phyloP scores from a whole-genome alignment of 148 eudicot genomes.

The Selenicereus undatus region DNA sequence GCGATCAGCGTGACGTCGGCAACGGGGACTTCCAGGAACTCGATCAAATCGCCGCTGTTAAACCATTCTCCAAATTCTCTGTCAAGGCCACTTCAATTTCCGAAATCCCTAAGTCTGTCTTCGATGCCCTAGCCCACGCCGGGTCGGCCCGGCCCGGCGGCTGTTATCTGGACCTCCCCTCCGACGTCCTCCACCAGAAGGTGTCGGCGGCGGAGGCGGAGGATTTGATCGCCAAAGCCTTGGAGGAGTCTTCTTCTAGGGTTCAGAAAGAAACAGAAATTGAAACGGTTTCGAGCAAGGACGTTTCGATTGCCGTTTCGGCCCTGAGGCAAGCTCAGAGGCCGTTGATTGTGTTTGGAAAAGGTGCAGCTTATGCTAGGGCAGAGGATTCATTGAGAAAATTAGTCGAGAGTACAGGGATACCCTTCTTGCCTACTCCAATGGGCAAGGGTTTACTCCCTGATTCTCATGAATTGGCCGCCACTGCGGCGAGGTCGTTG shows the following conservation, averaged over 20 bases:
- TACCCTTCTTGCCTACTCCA: constrained; percentile 92
- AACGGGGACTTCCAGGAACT: constrained; percentile 95
- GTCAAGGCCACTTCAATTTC: constrained; percentile 42
- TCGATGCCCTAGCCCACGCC: constrained; percentile 37
- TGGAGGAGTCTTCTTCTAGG: background rate
- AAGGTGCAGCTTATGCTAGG: constrained; percentile 75
- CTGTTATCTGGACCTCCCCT: constrained; percentile 66
- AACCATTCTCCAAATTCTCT: constrained; percentile 72
- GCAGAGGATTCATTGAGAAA: constrained; percentile 51
- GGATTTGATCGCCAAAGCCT: constrained; percentile 37
- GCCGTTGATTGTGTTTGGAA: constrained; percentile 85
- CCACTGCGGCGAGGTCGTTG: constrained; percentile 81
- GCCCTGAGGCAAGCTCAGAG: constrained; percentile 57
- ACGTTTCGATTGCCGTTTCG: constrained; percentile 51
- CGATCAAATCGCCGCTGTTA: constrained; percentile 64
- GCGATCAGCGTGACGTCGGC: constrained; percentile 60
- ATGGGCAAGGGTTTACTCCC: constrained; percentile 97
- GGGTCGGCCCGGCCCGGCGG: constrained; percentile 74
- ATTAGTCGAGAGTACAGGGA: constrained; percentile 71
- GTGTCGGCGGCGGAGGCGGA: constrained; percentile 53
- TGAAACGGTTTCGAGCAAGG: constrained; percentile 1
- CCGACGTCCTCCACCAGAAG: constrained; percentile 79
- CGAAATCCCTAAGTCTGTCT: constrained; percentile 44
- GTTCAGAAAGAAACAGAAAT: background rate
- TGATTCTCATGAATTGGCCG: constrained; percentile 77